phyloP scores from a whole-genome alignment of 352 stramenopile species.

The Globisporangium acanthophoron region DNA sequence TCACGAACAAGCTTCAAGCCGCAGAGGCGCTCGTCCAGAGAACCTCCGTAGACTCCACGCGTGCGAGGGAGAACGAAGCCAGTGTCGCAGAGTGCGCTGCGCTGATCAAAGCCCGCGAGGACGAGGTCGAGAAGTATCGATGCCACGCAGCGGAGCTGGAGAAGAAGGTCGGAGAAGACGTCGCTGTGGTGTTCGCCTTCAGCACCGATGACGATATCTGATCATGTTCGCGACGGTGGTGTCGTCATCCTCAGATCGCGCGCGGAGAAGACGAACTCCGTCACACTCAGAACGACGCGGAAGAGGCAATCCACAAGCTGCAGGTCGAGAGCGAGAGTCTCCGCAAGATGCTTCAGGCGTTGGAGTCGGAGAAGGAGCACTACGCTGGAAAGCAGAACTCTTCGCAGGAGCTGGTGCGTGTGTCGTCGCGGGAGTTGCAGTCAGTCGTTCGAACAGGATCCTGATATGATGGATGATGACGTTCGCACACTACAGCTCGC shows the following conservation, averaged over 20 bases:
- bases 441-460: too few relatives aligned
- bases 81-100: constrained; percentile 14
- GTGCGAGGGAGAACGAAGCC: constrained; percentile 20
- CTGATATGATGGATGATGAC: neutral
- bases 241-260: constrained; percentile 21
- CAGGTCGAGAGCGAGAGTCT: constrained; percentile 45
- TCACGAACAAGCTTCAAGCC: constrained; percentile 51
- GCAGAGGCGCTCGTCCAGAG: constrained; percentile 36
- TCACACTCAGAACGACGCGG: constrained; percentile 25
- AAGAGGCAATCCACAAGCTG: constrained; percentile 45
- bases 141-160: constrained; percentile 30
- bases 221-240: neutral
- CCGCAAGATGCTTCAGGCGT: constrained; percentile 32
- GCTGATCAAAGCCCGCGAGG: constrained; percentile 35
- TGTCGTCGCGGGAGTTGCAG: too few relatives aligned
- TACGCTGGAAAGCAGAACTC: constrained; percentile 37
- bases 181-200: neutral
- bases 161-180: constrained; percentile 28
- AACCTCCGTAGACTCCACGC: constrained; percentile 9
- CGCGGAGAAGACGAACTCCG: constrained; percentile 43
- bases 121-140: constrained; percentile 49
- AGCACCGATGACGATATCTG: neutral
- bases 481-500: constrained; percentile 23
- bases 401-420: constrained; percentile 52
- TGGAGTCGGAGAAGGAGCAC: constrained; percentile 56